A percentile compares a stretch with the other conserved stretches of the same genome.
Conservation (phyloP, 1,284 basidiomycete species). For the Moesziomyces aphidis region DNA sequence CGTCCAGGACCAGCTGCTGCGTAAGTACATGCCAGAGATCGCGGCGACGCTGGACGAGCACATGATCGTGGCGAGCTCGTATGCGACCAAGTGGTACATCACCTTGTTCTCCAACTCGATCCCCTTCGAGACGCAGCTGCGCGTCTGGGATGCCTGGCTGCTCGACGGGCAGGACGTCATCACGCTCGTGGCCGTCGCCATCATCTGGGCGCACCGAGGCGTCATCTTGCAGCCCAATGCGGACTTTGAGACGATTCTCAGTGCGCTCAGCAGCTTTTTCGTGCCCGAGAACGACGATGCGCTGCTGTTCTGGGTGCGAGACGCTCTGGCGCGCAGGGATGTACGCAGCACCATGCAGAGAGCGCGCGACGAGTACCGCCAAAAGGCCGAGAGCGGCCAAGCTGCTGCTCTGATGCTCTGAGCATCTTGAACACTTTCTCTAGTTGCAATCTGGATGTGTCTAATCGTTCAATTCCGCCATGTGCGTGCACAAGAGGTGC, state of each 20-base stretch:
- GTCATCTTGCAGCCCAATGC: conserved; percentile 21
- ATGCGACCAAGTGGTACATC: conserved; percentile 99
- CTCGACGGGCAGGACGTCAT: conserved; percentile 91
- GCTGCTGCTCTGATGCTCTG: conserved; percentile 22
- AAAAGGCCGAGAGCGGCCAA: conserved; percentile 17
- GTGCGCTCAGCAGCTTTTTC: conserved; percentile 54
- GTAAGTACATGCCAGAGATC: conserved; percentile 87
- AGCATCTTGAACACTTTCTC: background rate
- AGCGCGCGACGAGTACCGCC: conserved; percentile 32
- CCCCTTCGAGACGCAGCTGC: conserved; percentile 93
- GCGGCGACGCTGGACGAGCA: conserved; percentile 79
- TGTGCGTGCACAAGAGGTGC: background rate
- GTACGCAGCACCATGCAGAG: conserved; percentile 13
- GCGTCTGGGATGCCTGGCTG: conserved; percentile 93
- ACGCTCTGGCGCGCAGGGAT: conserved; percentile 36
- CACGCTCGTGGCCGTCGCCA: conserved; percentile 82
- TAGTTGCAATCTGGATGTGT: background rate
- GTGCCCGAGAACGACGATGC: conserved; percentile 62
- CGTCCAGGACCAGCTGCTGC: conserved; percentile 87
- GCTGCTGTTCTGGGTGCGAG: conserved; percentile 56
- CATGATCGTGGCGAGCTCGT: conserved; percentile 90
- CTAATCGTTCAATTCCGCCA: background rate
- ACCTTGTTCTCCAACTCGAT: conserved; percentile 89
- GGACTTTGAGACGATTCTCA: conserved; percentile 53
- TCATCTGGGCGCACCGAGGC: conserved; percentile 83